Conservation (phyloP, 306 rosid species). For the Lathyrus sativus region DNA sequence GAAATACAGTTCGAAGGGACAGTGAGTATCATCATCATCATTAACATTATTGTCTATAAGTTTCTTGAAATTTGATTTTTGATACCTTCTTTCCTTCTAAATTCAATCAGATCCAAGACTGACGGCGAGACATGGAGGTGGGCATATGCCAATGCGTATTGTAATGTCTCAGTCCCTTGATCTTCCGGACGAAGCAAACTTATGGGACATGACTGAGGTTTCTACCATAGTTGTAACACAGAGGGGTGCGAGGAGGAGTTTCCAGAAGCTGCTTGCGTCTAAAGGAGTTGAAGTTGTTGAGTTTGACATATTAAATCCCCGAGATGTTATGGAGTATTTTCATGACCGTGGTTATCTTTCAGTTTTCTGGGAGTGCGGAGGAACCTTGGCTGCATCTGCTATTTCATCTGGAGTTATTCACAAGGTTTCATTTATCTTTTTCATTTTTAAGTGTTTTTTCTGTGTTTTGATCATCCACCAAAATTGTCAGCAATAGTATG, state of each 20-base stretch:
- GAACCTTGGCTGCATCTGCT: slow-evolving; percentile 92
- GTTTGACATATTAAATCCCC: slow-evolving; percentile 78
- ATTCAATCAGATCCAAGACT: slow-evolving; percentile 72
- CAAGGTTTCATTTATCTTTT: slow-evolving; percentile 54
- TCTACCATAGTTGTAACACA: slow-evolving; percentile 90
- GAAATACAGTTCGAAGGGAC: slow-evolving; percentile 84
- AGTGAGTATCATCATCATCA: slow-evolving; percentile 50
- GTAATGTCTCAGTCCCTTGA: slow-evolving; percentile 76
- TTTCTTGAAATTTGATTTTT: slow-evolving; percentile 17
- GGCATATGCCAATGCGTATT: slow-evolving; percentile 79
- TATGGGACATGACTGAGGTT: slow-evolving; percentile 77
- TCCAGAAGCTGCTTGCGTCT: slow-evolving; percentile 91
- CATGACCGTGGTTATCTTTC: slow-evolving; percentile 90
- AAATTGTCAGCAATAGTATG: too few species aligned
- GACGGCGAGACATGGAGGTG: slow-evolving; percentile 94
- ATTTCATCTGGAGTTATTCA: slow-evolving; percentile 87
- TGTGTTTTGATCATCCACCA: too few species aligned
- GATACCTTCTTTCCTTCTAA: slow-evolving; percentile 20
- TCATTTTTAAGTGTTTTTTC: background rate
- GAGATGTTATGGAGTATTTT: slow-evolving; percentile 91
- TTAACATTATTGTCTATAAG: background rate
- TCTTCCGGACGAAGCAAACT: slow-evolving; percentile 84
- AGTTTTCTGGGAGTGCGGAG: slow-evolving; percentile 94
- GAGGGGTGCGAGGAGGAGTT: slow-evolving; percentile 84
- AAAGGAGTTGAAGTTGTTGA: slow-evolving; percentile 98